These are phyloP conservation scores for Exophiala lecanii-corni DNA, from an alignment of 2,329 filamentous ascomycete species.

Conservation along the genomic window DNA sequence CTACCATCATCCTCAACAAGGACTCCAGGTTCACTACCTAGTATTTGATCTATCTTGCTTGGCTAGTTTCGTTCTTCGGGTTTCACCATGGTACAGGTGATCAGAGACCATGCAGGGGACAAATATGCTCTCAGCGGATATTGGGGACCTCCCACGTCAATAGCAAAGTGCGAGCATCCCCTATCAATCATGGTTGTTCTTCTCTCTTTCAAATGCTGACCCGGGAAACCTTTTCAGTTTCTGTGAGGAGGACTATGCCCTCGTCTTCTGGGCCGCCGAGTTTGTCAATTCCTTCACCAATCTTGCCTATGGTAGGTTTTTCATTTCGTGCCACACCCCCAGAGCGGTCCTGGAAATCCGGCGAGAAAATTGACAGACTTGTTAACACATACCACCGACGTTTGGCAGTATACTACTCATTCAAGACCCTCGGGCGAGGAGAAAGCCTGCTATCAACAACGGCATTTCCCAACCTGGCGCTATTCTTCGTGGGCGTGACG, in stretches of 20 bases:
- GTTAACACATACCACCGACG: no score
- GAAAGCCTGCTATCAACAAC: conserved; percentile 16
- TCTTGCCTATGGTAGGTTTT: conserved; percentile 24
- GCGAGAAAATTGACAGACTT: no score
- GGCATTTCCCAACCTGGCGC: conserved; percentile 22
- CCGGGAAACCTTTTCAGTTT: conserved; percentile 11
- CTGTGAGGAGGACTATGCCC: conserved; percentile 28
- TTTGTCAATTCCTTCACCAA: conserved; percentile 31
- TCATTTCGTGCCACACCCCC: no score
- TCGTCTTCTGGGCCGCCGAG: conserved; percentile 28
- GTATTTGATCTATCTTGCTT: no score
- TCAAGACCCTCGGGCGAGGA: conserved; percentile 13
- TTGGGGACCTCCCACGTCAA: conserved; percentile 20
- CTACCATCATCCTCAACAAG: no score
- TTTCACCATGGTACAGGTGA: conserved; percentile 16
- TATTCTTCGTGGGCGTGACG: conserved; percentile 27
- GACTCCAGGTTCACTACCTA: no score
- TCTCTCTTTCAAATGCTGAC: not conserved
- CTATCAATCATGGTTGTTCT: no score
- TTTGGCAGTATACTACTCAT: conserved; percentile 23
- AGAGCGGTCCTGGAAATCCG: no score
- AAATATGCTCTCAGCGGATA: conserved; percentile 15
- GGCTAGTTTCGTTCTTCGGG: no score
- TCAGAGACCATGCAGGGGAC: conserved; percentile 19
- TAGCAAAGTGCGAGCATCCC: conserved; percentile 18